These are phyloP conservation scores for Triticum timopheevii DNA, from an alignment of 176 grass and related monocot species.

Conservation along the genomic window DNA sequence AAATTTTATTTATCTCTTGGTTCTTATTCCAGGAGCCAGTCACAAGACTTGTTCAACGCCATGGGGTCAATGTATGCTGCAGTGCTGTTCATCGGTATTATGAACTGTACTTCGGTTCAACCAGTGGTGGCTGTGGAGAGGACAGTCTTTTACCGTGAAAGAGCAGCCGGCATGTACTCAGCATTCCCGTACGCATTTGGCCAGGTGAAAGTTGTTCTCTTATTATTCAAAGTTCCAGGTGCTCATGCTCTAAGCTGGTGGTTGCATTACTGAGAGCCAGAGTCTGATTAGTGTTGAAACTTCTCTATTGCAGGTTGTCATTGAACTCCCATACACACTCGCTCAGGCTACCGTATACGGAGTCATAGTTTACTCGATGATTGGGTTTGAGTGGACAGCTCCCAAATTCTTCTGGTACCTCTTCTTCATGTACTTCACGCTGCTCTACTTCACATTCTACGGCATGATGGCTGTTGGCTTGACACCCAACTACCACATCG, in stretches of 20 bases:
- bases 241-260: background rate
- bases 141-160: slow-evolving; percentile 91
- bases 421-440: slow-evolving; percentile 83
- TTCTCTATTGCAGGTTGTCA: slow-evolving; percentile 51
- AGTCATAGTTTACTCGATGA: slow-evolving; percentile 81
- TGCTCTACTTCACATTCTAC: slow-evolving; percentile 95
- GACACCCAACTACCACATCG: slow-evolving; percentile 74
- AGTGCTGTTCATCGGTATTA: slow-evolving; percentile 64
- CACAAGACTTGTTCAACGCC: slow-evolving; percentile 71
- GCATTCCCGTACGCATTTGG: slow-evolving; percentile 95
- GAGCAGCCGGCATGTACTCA: slow-evolving; percentile 87
- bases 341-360: slow-evolving; percentile 64
- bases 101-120: slow-evolving; percentile 75
- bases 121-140: slow-evolving; percentile 80
- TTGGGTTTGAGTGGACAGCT: slow-evolving; percentile 79
- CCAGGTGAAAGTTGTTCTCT: slow-evolving; percentile 58
- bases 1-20: background rate
- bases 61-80: slow-evolving; percentile 90
- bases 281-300: background rate
- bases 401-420: slow-evolving; percentile 89
- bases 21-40: slow-evolving; percentile 36
- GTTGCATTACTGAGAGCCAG: background rate
- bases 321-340: slow-evolving; percentile 76
- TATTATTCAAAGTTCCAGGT: background rate
- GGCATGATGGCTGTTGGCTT: slow-evolving; percentile 92